Evolutionary conservation across 805 yeast species (phyloP).

Genomic region (Saccharomycopsis olivae): DNA sequence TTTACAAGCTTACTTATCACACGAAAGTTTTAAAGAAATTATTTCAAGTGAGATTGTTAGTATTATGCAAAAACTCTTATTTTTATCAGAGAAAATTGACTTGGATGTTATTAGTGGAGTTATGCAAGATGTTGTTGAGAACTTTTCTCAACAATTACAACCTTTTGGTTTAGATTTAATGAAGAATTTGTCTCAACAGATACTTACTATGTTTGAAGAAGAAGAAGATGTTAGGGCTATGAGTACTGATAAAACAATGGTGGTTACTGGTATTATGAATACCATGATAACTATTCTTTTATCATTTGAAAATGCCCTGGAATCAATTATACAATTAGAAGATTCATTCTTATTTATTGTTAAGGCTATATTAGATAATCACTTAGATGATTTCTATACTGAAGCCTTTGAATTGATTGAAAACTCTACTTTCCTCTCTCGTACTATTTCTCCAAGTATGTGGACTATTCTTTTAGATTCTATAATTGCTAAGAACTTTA

Average conservation of each 20-base stretch:
- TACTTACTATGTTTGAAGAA: conserved; percentile 59
- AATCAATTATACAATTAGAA: conserved; percentile 53
- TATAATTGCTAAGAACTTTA: conserved; percentile 23
- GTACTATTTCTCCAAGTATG: conserved; percentile 54
- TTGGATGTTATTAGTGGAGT: conserved; percentile 81
- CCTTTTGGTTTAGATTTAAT: conserved; percentile 79
- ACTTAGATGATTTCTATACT: conserved; percentile 61
- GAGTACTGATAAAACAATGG: conserved; percentile 61
- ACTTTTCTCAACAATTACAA: conserved; percentile 75
- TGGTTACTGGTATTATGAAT: conserved; percentile 71
- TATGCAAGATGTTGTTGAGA: conserved; percentile 92
- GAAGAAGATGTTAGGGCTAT: conserved; percentile 34
- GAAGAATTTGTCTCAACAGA: conserved; percentile 58
- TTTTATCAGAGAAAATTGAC: conserved; percentile 70
- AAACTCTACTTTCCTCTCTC: conserved; percentile 50
- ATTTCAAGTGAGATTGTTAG: conserved; percentile 61
- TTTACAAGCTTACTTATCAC: conserved; percentile 63
- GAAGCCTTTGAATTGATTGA: conserved; percentile 72
- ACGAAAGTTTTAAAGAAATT: conserved; percentile 52
- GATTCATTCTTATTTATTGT: conserved; percentile 61
- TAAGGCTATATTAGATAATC: conserved; percentile 52
- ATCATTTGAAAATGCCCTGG: conserved; percentile 72
- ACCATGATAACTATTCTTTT: conserved; percentile 75
- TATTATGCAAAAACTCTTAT: conserved; percentile 70
- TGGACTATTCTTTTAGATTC: conserved; percentile 60